These are phyloP conservation scores for Ophiostoma australiae DNA, from an alignment of 2,329 filamentous ascomycete species.

Conservation along the genomic window DNA sequence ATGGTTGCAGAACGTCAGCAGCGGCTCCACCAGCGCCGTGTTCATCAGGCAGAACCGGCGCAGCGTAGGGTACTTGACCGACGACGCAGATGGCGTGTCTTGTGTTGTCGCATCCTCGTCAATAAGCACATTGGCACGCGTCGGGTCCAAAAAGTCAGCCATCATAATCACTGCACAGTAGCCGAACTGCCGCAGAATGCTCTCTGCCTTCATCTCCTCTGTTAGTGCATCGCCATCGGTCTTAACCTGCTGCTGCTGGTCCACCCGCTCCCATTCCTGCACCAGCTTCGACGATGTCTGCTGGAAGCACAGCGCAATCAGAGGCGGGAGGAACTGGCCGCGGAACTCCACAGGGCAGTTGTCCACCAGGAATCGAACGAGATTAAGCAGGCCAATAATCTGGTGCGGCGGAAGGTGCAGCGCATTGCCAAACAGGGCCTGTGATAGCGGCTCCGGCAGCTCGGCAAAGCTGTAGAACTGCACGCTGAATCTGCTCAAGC, in stretches of 20 bases:
- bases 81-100: background rate
- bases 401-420: constrained; percentile 85
- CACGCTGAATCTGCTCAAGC: constrained; percentile 79
- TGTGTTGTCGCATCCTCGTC: background rate
- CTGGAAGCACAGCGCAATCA: constrained; percentile 74
- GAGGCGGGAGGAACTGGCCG: constrained; percentile 74
- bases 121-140: constrained; percentile 50
- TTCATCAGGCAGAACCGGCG: constrained; percentile 78
- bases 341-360: constrained; percentile 79
- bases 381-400: constrained; percentile 84
- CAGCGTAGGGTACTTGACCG: constrained; percentile 53
- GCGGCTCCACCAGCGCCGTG: constrained; percentile 73
- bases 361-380: constrained; percentile 83
- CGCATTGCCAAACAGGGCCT: constrained; percentile 78
- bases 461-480: constrained; percentile 89
- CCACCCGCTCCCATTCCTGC: constrained; percentile 77
- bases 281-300: constrained; percentile 86
- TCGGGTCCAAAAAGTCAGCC: constrained; percentile 78
- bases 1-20: constrained; percentile 88
- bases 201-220: constrained; percentile 98
- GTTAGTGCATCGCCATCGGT: constrained; percentile 73
- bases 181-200: constrained; percentile 85
- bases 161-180: constrained; percentile 91
- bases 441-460: constrained; percentile 74
- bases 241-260: constrained; percentile 55